Evolutionary conservation across 345 rosid genomes (phyloP).

Genomic region (Melaleuca quinquenervia): DNA sequence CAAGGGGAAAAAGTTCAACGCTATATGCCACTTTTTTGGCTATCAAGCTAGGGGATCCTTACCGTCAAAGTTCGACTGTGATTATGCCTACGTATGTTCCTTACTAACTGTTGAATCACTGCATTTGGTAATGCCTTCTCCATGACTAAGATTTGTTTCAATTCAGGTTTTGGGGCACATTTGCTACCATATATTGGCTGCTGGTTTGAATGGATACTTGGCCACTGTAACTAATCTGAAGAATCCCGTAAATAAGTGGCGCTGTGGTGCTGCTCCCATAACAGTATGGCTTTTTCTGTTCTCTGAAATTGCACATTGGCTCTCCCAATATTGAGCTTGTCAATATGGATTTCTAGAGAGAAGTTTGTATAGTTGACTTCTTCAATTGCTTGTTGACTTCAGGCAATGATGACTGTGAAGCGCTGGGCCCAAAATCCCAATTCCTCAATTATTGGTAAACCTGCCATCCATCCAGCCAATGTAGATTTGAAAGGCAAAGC

Average conservation of each 20-base stretch:
- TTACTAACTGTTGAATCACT: neutral
- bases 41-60: conserved; percentile 99
- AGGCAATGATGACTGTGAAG: conserved; percentile 98
- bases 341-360: neutral
- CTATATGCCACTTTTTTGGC: conserved; percentile 98
- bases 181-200: conserved; percentile 85
- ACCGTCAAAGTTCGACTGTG: conserved; percentile 96
- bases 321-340: neutral
- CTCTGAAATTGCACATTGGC: neutral
- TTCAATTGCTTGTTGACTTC: conserved; percentile 1
- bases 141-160: neutral
- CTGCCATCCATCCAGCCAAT: conserved; percentile 94
- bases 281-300: conserved; percentile 43
- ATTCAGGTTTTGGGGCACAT: conserved; percentile 87
- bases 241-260: conserved; percentile 88
- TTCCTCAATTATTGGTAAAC: conserved; percentile 70
- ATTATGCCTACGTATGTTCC: conserved; percentile 86
- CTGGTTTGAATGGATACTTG: conserved; percentile 94
- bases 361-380: neutral
- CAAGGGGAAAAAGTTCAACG: conserved; percentile 93
- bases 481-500: conserved; percentile 97
- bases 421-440: conserved; percentile 83
- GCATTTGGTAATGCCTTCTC: neutral
- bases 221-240: conserved; percentile 82
- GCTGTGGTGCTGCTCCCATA: conserved; percentile 94